Evolutionary conservation across 805 yeast species (phyloP).

Genomic region (Metschnikowia aberdeeniae): DNA sequence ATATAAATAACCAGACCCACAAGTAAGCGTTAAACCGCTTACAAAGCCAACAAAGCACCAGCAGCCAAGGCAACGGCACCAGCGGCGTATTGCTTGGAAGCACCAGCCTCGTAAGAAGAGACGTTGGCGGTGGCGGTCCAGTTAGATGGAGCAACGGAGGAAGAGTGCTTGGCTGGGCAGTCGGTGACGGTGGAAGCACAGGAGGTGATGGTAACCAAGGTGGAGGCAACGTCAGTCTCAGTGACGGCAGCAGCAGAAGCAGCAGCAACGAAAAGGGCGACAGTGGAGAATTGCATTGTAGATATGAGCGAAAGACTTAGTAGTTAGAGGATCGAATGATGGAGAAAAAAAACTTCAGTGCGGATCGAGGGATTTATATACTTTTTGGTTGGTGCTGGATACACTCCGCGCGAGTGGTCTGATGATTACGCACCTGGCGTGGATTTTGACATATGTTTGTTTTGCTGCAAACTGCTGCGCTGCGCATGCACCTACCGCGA

Average conservation of each 20-base stretch:
- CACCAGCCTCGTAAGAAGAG: slow-evolving; percentile 32
- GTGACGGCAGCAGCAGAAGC: slow-evolving; percentile 33
- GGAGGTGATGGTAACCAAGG: slow-evolving; percentile 45
- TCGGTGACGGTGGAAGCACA: slow-evolving; percentile 44
- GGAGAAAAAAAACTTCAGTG: slow-evolving; percentile 11
- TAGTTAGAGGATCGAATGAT: slow-evolving; percentile 27
- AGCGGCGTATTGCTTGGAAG: slow-evolving; percentile 33
- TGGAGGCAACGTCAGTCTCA: slow-evolving; percentile 20
- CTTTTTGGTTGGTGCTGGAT: neutral
- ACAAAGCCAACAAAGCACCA: slow-evolving; percentile 44
- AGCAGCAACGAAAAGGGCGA: slow-evolving; percentile 33
- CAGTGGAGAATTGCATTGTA: slow-evolving; percentile 46
- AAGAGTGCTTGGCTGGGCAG: slow-evolving; percentile 39
- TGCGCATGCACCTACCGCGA: neutral
- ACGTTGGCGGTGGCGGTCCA: slow-evolving; percentile 27
- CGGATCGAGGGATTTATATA: slow-evolving; percentile 12
- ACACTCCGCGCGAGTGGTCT: slow-evolving; percentile 1
- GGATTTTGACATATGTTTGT: slow-evolving; percentile 3
- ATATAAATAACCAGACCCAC: slow-evolving; percentile 1
- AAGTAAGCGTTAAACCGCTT: slow-evolving; percentile 9
- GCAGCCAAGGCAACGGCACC: slow-evolving; percentile 47
- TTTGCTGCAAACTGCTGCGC: slow-evolving; percentile 1
- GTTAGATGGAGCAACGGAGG: slow-evolving; percentile 15
- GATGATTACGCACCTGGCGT: neutral
- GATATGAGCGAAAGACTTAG: slow-evolving; percentile 16